Conservation (phyloP, 2,329 filamentous ascomycete genomes). For the Cadophora sp. region DNA sequence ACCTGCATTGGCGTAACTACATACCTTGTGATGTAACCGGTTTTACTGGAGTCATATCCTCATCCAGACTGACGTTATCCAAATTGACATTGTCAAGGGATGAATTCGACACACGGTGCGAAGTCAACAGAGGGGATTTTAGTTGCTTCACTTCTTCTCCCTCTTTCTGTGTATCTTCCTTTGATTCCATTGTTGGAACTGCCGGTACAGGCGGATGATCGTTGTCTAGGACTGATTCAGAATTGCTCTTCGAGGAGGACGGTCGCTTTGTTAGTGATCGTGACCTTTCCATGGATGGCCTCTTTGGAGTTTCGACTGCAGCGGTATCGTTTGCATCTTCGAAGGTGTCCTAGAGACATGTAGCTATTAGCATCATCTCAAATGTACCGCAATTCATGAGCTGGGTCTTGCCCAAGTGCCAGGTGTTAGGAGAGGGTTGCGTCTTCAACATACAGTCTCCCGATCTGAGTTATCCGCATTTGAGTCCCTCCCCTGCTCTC, state of each 20-base stretch:
- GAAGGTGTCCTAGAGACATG: slow-evolving; percentile 69
- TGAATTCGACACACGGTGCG: slow-evolving; percentile 60
- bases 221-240: slow-evolving; percentile 41
- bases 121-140: slow-evolving; percentile 55
- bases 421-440: slow-evolving; percentile 1
- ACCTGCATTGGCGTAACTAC: not conserved
- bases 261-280: slow-evolving; percentile 50
- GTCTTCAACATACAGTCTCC: slow-evolving; percentile 31
- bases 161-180: slow-evolving; percentile 40
- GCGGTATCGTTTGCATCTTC: slow-evolving; percentile 77
- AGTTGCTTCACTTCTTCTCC: slow-evolving; percentile 40
- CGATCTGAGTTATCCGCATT: slow-evolving; percentile 31
- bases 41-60: slow-evolving; percentile 45
- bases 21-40: slow-evolving; percentile 30
- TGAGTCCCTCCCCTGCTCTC: slow-evolving; percentile 21
- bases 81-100: slow-evolving; percentile 67
- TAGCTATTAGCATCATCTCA: slow-evolving; percentile 23
- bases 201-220: slow-evolving; percentile 31
- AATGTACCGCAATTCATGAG: not conserved
- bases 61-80: slow-evolving; percentile 55
- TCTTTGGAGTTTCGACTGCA: slow-evolving; percentile 31
- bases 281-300: slow-evolving; percentile 36
- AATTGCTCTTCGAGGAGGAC: slow-evolving; percentile 43
- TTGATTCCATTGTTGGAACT: slow-evolving; percentile 36
- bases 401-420: slow-evolving; percentile 18